These are phyloP conservation scores for Plasmopara muralis DNA, from an alignment of 352 stramenopile genomes.

Conservation along the genomic window DNA sequence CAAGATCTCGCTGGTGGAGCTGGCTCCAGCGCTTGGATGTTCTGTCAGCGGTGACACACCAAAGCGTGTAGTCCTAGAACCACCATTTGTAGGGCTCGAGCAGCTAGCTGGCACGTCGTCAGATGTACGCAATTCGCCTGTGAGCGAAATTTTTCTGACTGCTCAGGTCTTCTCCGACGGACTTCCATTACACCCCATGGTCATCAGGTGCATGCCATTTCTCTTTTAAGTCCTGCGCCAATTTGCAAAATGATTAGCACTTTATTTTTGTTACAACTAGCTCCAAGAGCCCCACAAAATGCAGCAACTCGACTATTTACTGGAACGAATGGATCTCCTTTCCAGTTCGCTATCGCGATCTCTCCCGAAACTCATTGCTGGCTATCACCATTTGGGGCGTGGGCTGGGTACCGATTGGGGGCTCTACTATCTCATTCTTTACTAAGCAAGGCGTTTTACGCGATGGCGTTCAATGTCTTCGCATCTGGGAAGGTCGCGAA, in stretches of 20 bases:
- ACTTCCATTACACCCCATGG: slow-evolving; percentile 73
- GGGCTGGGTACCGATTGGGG: slow-evolving; percentile 71
- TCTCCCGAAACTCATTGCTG: slow-evolving; percentile 80
- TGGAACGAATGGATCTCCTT: slow-evolving; percentile 88
- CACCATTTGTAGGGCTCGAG: slow-evolving; percentile 37
- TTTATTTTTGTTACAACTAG: slow-evolving; percentile 20
- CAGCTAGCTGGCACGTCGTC: slow-evolving; percentile 55
- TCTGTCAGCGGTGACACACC: slow-evolving; percentile 31
- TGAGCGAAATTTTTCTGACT: slow-evolving; percentile 85
- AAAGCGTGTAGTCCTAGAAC: slow-evolving; percentile 8
- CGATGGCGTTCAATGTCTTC: slow-evolving; percentile 84
- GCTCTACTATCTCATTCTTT: slow-evolving; percentile 86
- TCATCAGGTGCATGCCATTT: slow-evolving; percentile 41
- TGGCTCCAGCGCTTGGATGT: slow-evolving; percentile 47
- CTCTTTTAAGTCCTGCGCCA: not conserved
- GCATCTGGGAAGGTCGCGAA: slow-evolving; percentile 65
- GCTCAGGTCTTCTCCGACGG: slow-evolving; percentile 86
- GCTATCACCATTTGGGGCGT: slow-evolving; percentile 83
- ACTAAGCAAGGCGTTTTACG: slow-evolving; percentile 75
- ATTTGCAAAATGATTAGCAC: slow-evolving; percentile 4
- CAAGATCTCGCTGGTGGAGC: slow-evolving; percentile 73
- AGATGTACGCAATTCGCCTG: slow-evolving; percentile 71
- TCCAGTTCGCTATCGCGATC: slow-evolving; percentile 78
- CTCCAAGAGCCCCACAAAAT: slow-evolving; percentile 79
- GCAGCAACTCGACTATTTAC: slow-evolving; percentile 81